Evolutionary conservation across 306 rosid genomes (phyloP).

Genomic region (Cicer chorassanicum): DNA sequence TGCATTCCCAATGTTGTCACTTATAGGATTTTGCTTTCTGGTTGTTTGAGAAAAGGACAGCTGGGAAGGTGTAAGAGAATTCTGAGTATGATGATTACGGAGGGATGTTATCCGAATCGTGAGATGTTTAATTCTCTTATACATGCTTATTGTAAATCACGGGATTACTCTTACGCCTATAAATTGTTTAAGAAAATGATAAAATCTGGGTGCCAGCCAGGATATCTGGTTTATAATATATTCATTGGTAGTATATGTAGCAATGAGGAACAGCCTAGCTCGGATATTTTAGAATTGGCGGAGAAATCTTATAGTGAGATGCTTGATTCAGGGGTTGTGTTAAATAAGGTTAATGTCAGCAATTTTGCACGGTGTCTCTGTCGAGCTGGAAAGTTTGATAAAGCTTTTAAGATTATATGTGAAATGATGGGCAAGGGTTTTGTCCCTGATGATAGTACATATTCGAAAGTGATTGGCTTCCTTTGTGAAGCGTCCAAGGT

Average conservation of each 20-base stretch:
- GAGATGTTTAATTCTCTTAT: slow-evolving; percentile 77
- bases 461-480: slow-evolving; percentile 81
- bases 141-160: slow-evolving; percentile 72
- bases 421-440: slow-evolving; percentile 90
- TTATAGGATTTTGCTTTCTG: slow-evolving; percentile 70
- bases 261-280: slow-evolving; percentile 57
- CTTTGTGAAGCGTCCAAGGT: slow-evolving; percentile 74
- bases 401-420: slow-evolving; percentile 65
- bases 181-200: slow-evolving; percentile 75
- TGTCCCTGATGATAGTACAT: slow-evolving; percentile 76
- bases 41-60: slow-evolving; percentile 71
- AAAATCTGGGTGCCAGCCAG: slow-evolving; percentile 69
- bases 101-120: slow-evolving; percentile 82
- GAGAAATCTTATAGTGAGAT: slow-evolving; percentile 81
- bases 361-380: slow-evolving; percentile 78
- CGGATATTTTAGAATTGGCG: slow-evolving; percentile 65
- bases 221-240: slow-evolving; percentile 77
- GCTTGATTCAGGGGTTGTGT: slow-evolving; percentile 67
- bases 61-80: slow-evolving; percentile 86
- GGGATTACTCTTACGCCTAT: slow-evolving; percentile 72
- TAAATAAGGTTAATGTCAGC: slow-evolving; percentile 79
- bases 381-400: slow-evolving; percentile 72
- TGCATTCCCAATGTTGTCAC: slow-evolving; percentile 80
- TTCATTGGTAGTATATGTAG: slow-evolving; percentile 73
- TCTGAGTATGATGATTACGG: slow-evolving; percentile 80